Evolutionary conservation across 192 early-diverging fungal genomes (phyloP).

Genomic region (Globomyces pollinis-pini): DNA sequence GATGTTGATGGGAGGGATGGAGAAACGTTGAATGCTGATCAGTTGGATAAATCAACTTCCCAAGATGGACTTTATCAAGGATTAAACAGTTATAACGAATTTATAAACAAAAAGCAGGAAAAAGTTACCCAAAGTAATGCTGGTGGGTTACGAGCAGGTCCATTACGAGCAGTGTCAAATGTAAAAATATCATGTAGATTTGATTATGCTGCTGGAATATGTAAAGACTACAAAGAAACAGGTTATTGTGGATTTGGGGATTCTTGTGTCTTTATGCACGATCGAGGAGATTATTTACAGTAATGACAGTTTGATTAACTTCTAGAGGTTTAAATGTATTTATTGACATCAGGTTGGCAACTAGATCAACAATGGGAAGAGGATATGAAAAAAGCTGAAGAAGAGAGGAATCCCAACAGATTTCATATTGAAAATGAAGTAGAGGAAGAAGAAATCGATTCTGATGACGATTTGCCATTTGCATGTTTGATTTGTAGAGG

Average conservation of each 20-base stretch:
- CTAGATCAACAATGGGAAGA: constrained; percentile 97
- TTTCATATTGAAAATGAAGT: constrained; percentile 39
- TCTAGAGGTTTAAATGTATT: constrained; percentile 76
- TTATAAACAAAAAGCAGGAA: constrained; percentile 51
- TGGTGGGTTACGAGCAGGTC: constrained; percentile 54
- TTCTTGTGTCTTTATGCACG: constrained; percentile 95
- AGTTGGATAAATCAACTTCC: not conserved
- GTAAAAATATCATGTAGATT: constrained; percentile 76
- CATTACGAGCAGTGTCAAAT: constrained; percentile 60
- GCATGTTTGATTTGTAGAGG: constrained; percentile 90
- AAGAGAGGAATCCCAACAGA: constrained; percentile 38
- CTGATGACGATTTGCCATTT: constrained; percentile 83
- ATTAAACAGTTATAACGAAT: constrained; percentile 58
- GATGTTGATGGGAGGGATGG: constrained; percentile 35
- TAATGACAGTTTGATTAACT: constrained; percentile 99
- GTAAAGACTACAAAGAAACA: constrained; percentile 92
- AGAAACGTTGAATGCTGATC: not conserved
- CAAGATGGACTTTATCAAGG: constrained; percentile 59
- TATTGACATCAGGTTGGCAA: constrained; percentile 68
- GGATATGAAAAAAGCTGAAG: constrained; percentile 40
- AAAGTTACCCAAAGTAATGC: constrained; percentile 48
- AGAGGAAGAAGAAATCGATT: constrained; percentile 45
- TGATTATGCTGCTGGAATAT: constrained; percentile 97
- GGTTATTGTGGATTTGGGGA: constrained; percentile 97
- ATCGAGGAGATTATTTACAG: constrained; percentile 91